A percentile compares a stretch with the other conserved stretches of the same genome.
These are phyloP conservation scores for Mariannaea elegans DNA, from an alignment of 2,329 filamentous ascomycete species.

Conservation along the genomic window DNA sequence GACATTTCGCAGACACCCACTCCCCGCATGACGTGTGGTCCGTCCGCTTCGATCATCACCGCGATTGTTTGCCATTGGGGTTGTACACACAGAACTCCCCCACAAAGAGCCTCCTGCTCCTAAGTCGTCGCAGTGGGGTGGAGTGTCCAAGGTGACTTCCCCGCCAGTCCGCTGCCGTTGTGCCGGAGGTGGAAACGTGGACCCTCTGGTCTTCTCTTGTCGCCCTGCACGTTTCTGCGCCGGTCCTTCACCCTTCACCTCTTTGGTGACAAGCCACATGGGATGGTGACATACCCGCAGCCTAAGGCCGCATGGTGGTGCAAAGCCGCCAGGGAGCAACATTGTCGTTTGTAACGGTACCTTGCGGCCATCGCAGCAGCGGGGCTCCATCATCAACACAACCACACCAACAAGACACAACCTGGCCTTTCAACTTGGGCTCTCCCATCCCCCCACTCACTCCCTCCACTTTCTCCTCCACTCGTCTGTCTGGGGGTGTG, in stretches of 20 bases:
- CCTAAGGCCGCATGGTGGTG: constrained; percentile 1
- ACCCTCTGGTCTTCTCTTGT: background rate
- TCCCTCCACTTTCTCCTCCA: constrained; percentile 19
- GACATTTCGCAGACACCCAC: constrained; percentile 11
- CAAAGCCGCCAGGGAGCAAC: background rate
- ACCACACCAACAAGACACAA: constrained; percentile 20
- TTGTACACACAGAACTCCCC: background rate
- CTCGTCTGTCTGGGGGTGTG: constrained; percentile 18
- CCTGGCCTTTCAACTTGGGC: constrained; percentile 12
- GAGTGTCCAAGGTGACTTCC: constrained; percentile 6
- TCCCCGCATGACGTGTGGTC: constrained; percentile 10
- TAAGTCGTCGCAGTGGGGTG: constrained; percentile 8
- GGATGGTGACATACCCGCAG: background rate
- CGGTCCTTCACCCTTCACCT: constrained; percentile 7
- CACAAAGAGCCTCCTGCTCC: constrained; percentile 17
- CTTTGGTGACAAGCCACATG: constrained; percentile 16
- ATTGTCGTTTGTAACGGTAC: constrained; percentile 24
- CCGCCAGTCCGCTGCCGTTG: constrained; percentile 16
- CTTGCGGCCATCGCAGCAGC: constrained; percentile 17
- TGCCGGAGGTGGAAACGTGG: constrained; percentile 24
- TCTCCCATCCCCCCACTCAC: constrained; percentile 19
- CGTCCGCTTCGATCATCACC: background rate
- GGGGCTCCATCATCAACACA: constrained; percentile 10
- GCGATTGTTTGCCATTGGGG: constrained; percentile 1
- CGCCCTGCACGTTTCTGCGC: background rate